A percentile compares a stretch with the other conserved stretches of the same genome.
phyloP scores from a whole-genome alignment of 106 monocot genomes.

The Phalaenopsis aphrodite region DNA sequence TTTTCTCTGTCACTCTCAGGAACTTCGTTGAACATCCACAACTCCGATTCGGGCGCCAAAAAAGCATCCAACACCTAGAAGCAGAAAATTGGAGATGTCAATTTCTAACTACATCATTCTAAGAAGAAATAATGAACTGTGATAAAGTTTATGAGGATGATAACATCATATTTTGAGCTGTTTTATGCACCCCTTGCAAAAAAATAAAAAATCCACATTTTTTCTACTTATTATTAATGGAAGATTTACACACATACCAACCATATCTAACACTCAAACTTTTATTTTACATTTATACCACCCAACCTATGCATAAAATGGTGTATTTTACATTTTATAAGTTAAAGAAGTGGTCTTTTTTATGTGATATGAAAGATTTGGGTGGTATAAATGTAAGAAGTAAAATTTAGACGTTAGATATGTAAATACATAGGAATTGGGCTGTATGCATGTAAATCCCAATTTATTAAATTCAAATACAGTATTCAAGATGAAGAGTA shows the following conservation, averaged over 20 bases:
- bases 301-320: too few species aligned
- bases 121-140: background rate
- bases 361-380: too few species aligned
- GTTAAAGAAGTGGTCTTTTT: too few species aligned
- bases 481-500: background rate
- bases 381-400: too few species aligned
- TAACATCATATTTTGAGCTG: background rate
- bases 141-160: background rate
- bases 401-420: too few species aligned
- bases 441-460: too few species aligned
- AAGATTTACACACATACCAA: too few species aligned
- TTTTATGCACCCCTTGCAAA: background rate
- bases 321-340: too few species aligned
- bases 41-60: slow-evolving; percentile 50
- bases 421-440: too few species aligned
- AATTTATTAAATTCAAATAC: background rate
- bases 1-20: slow-evolving; percentile 58
- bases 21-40: slow-evolving; percentile 78
- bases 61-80: slow-evolving; percentile 68
- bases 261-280: too few species aligned
- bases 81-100: background rate
- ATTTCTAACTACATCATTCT: background rate
- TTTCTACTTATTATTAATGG: background rate
- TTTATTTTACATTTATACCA: too few species aligned
- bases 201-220: background rate